Evolutionary conservation across 164 flowering plant genomes (phyloP).

Genomic region (Vitis rotundifolia): DNA sequence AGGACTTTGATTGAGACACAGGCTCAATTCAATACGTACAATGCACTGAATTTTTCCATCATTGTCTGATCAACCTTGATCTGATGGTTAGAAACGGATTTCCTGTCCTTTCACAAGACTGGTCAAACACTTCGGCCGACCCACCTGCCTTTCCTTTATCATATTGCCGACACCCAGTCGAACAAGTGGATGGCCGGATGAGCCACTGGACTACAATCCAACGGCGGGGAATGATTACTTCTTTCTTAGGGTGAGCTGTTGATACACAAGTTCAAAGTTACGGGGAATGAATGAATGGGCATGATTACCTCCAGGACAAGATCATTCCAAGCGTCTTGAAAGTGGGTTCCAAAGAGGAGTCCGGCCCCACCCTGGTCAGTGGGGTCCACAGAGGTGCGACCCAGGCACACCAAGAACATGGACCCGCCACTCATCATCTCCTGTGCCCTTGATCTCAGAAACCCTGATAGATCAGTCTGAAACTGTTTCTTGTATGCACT

Average conservation of each 20-base stretch:
- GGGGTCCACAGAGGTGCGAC: constrained; percentile 74
- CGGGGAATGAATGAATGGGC: constrained; percentile 17
- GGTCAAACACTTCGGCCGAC: neutral
- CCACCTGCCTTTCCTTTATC: constrained; percentile 1
- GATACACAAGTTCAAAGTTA: neutral
- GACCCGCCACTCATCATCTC: constrained; percentile 76
- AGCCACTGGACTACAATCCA: neutral
- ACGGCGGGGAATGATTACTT: no score
- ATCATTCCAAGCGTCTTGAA: constrained; percentile 91
- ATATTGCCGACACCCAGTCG: constrained; percentile 19
- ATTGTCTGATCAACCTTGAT: neutral
- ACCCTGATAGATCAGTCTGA: constrained; percentile 60
- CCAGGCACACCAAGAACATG: constrained; percentile 85
- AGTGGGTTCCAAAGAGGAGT: constrained; percentile 84
- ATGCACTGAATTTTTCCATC: neutral
- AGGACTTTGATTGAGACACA: no score
- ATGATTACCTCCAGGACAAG: constrained; percentile 59
- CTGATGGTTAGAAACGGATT: neutral
- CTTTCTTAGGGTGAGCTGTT: neutral
- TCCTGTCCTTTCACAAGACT: neutral
- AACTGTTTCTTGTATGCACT: constrained; percentile 73
- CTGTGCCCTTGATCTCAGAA: constrained; percentile 50
- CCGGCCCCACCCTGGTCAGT: constrained; percentile 93
- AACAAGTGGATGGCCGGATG: constrained; percentile 15
- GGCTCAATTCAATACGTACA: no score